A percentile compares a stretch with the other conserved stretches of the same genome.
Evolutionary conservation across 805 yeast species (phyloP).

Genomic region (Wickerhamiella kurtzmanii): DNA sequence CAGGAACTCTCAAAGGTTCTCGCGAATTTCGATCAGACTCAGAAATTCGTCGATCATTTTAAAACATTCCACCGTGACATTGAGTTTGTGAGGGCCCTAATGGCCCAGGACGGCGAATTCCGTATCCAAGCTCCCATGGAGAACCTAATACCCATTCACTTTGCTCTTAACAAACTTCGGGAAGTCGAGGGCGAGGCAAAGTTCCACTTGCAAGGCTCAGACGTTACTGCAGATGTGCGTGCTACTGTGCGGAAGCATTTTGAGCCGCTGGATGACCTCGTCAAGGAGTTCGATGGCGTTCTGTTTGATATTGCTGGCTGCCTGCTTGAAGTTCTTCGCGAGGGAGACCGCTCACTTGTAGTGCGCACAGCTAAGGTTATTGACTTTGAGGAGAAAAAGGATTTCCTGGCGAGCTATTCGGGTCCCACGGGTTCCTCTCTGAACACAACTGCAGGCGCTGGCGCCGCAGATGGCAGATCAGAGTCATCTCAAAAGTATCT

Average conservation of each 20-base stretch:
- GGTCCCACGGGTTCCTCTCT: no score
- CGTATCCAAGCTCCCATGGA: constrained; percentile 34
- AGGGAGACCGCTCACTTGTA: constrained; percentile 52
- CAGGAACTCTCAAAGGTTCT: constrained; percentile 53
- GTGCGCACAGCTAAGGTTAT: constrained; percentile 63
- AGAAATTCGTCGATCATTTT: constrained; percentile 50
- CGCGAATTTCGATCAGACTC: constrained; percentile 59
- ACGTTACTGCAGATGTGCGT: constrained; percentile 48
- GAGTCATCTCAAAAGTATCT: constrained; percentile 33
- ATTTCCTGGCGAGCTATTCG: constrained; percentile 36
- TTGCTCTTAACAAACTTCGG: constrained; percentile 50
- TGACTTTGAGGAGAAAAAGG: constrained; percentile 71
- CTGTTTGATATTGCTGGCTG: constrained; percentile 55
- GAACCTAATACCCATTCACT: constrained; percentile 55
- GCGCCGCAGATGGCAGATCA: neutral
- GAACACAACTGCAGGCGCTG: constrained; percentile 17
- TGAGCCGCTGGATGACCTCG: constrained; percentile 34
- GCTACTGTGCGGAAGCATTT: constrained; percentile 50
- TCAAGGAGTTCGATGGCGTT: constrained; percentile 45
- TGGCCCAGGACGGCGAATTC: constrained; percentile 36
- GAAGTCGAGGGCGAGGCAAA: constrained; percentile 64
- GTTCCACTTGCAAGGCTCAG: constrained; percentile 9
- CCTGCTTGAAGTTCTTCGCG: constrained; percentile 59
- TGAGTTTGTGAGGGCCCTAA: constrained; percentile 36
- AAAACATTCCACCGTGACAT: constrained; percentile 40